Base-by-base conservation (phyloP, 768 basidiomycete species). In the Termitomyces sp. region DNA sequence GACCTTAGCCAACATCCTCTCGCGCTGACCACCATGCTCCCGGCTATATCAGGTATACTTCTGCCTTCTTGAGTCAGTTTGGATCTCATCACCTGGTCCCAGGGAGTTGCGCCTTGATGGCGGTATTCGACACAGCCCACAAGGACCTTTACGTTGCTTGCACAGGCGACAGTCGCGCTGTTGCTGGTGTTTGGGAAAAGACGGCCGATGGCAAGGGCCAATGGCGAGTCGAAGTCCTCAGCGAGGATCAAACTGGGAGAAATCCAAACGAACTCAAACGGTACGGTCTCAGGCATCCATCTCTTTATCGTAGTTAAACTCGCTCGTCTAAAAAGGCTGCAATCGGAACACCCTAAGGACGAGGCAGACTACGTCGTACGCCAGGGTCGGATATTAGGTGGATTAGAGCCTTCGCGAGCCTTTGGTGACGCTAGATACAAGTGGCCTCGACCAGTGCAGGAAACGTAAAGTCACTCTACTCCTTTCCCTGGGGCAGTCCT, bases 201-300 rank as follows among this genome's bases (percentile, higher is more conserved):
- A 78, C 78, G 4, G 70, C 68, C 3, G 81, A 85, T 60, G 86
- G 84, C 3, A 74, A 78, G 52, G 91, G 91, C 11, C 78, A 76
- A 52, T 99, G 97, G 97, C 82, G 86, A 46, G 89, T 94, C 31
- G 93, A 97, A 68, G 91, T 91, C n/a, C 77, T 99, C 59, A 92
- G 83, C 30, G 94, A 98, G 70, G 97, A 98, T 67, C 95, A 98
- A 75, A 98, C 95, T 7, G 97, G 94, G 40, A 83, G 92, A 62
- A 98, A 94, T 67, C 85, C 82, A 15, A 86, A 82, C 46, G 97
- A 99, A 71, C 74, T 88, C 26, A 80, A 80, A 68, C 83, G 94
- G 95, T 94, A 63, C 50, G 75, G 65, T 48, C 15, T 50, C 10
- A 15, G 14, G 46, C 21, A 21, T 28, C 19, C 10, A 54, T 47